Percentiles rank a stretch among this genome's conserved stretches.
Conservation (phyloP, 352 stramenopile genomes). For the Pythium monospermum region DNA sequence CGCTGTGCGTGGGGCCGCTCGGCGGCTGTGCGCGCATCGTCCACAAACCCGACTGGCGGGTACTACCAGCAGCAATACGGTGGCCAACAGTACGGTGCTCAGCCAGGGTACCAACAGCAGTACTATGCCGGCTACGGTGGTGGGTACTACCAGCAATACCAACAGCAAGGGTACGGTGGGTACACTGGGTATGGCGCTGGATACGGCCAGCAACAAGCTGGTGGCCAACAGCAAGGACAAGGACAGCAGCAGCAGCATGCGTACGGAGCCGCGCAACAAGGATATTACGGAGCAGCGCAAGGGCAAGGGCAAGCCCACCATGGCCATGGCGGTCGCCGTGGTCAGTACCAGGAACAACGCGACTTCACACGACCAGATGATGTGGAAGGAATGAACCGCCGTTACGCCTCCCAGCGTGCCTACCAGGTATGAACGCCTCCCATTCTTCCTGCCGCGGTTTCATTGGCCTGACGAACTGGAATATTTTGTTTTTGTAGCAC, state of each 20-base stretch:
- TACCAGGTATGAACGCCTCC: conserved; percentile 81
- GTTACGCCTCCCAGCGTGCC: conserved; percentile 68
- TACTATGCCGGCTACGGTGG: conserved; percentile 29
- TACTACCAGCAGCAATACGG: conserved; percentile 52
- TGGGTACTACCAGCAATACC: conserved; percentile 57
- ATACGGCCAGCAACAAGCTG: conserved; percentile 40
- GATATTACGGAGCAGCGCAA: conserved; percentile 30
- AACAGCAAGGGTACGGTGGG: conserved; percentile 28
- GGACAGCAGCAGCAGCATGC: conserved; percentile 24
- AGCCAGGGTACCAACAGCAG: conserved; percentile 17
- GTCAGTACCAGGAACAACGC: conserved; percentile 39
- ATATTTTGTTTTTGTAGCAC: conserved; percentile 41
- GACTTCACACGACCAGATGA: conserved; percentile 78
- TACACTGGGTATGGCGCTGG: conserved; percentile 37
- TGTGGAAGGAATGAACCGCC: conserved; percentile 70
- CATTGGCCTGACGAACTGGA: no score
- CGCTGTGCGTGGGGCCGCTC: conserved; percentile 87
- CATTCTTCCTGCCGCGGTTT: no score
- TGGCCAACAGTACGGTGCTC: conserved; percentile 37
- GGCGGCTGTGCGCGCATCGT: conserved; percentile 42
- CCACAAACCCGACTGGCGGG: conserved; percentile 11
- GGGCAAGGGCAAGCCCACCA: conserved; percentile 16
- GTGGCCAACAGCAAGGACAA: conserved; percentile 35
- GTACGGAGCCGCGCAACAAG: conserved; percentile 26
- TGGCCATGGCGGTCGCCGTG: conserved; percentile 15